Percentiles rank a stretch among this genome's conserved stretches.
Evolutionary conservation across 768 basidiomycete genomes (phyloP).

Genomic region (Lactarius trivialis): DNA sequence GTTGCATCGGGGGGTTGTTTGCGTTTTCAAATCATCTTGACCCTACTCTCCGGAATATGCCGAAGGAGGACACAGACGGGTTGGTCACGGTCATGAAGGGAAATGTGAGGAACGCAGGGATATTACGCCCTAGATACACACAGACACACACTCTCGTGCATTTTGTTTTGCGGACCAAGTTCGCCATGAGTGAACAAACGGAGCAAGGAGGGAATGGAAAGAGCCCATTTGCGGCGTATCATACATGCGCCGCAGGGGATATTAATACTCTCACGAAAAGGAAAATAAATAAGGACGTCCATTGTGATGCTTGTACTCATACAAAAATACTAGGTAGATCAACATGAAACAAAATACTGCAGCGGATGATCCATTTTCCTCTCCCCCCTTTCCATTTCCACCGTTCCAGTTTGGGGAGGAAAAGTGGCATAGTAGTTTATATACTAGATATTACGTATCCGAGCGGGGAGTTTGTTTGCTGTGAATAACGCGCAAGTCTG

Average conservation of each 20-base stretch:
- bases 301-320: neutral
- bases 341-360: neutral
- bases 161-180: too few relatives aligned
- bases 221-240: neutral
- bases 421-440: neutral
- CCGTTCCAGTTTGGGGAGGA: neutral
- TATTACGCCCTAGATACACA: too few relatives aligned
- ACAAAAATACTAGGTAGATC: neutral
- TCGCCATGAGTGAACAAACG: too few relatives aligned
- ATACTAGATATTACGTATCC: neutral
- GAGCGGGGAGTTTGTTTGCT: neutral
- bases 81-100: too few relatives aligned
- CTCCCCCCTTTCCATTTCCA: neutral
- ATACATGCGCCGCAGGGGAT: too few relatives aligned
- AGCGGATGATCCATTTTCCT: neutral
- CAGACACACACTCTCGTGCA: too few relatives aligned
- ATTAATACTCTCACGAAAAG: too few relatives aligned
- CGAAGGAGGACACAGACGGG: too few relatives aligned
- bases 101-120: too few relatives aligned
- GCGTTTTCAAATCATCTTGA: too few relatives aligned
- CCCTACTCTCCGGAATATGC: too few relatives aligned
- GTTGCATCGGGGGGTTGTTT: too few relatives aligned
- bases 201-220: neutral
- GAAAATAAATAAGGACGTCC: neutral
- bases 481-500: neutral